Evolutionary conservation across 805 yeast genomes (phyloP).

Genomic region (Kazachstania viticola): DNA sequence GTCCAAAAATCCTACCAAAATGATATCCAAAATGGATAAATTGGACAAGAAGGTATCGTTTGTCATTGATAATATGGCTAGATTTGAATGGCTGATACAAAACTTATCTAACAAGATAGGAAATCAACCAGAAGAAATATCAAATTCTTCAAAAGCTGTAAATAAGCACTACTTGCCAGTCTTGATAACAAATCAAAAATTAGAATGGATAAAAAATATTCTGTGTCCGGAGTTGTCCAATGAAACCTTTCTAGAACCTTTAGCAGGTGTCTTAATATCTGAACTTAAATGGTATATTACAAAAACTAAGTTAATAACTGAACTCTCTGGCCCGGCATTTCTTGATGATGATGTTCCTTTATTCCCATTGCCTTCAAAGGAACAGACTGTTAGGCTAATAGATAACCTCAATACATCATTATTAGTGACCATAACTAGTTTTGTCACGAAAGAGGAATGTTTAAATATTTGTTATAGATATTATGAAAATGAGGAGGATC

Average conservation of each 20-base stretch:
- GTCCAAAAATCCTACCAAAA: not conserved
- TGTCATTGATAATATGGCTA: slow-evolving; percentile 13
- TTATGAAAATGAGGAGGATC: slow-evolving; percentile 7
- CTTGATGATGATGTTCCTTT: slow-evolving; percentile 8
- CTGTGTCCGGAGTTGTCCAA: slow-evolving; percentile 5
- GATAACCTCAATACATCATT: slow-evolving; percentile 12
- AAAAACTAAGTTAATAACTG: slow-evolving; percentile 15
- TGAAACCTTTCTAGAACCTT: slow-evolving; percentile 11
- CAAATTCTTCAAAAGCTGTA: not conserved
- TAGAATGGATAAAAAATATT: slow-evolving; percentile 14
- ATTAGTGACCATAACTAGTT: slow-evolving; percentile 11
- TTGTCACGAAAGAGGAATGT: slow-evolving; percentile 12
- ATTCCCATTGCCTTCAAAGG: slow-evolving; percentile 17
- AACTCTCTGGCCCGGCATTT: slow-evolving; percentile 14
- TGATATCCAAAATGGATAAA: slow-evolving; percentile 8
- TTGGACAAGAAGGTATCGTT: slow-evolving; percentile 16
- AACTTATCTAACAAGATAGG: slow-evolving; percentile 7
- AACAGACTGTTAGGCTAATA: slow-evolving; percentile 14
- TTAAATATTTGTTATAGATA: slow-evolving; percentile 10
- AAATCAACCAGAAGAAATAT: not conserved
- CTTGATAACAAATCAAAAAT: slow-evolving; percentile 14
- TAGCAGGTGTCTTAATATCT: slow-evolving; percentile 9
- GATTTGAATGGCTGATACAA: slow-evolving; percentile 13
- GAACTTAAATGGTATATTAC: slow-evolving; percentile 19
- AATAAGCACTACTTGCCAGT: slow-evolving; percentile 12